Evolutionary conservation across 2,329 filamentous ascomycete genomes (phyloP), one percentile per base, ranked within the genome.

Genomic region (Ceratocystis cubensis): DNA sequence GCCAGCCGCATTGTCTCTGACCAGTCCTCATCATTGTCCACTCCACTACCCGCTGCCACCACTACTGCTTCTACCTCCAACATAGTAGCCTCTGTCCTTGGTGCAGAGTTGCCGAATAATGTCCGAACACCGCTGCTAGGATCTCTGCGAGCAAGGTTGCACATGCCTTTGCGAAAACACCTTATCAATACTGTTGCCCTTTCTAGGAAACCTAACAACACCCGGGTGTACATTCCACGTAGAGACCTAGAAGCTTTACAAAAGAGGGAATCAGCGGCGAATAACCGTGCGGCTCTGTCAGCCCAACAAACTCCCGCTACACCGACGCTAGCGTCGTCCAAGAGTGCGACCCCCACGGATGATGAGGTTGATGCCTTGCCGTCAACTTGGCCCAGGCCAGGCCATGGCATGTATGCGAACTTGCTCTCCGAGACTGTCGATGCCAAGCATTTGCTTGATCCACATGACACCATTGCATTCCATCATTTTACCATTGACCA

Each of bases 401-500:
- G 75, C 1, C 69, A 75, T 61, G 78, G 78, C 0, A 64, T 78
- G 68, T 79, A 79, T 68, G 73, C 76, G 2, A 73, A 73, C 28
- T 68, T 79, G 8, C 69, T 71, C 10, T 73, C 74, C 0, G 78
- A 79, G 68, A 73, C 71, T 6, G 72, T 77, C 33, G 77, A 79
- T 65, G 69, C 71, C n/a, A 63, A 65, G 4, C 72, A 76, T 33
- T 70, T 79, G 20, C 66, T 72, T 33, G 77, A 78, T 61, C 73
- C 75, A 3, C 75, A 78, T 25, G 77, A 78, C 46, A 76, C 76
- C 61, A 76, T 78, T 61, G 73, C 76, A 0, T 79, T 79, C 61
- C 78, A 76, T 56, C 76, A 78, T 64, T 79, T 79, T 69, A 71
- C 75, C 67, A 75, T 79, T 7, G 75, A 78, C n/a, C 28, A 63